These are phyloP conservation scores for Phoma herbarum DNA, from an alignment of 2,329 filamentous ascomycete genomes.

Conservation along the genomic window DNA sequence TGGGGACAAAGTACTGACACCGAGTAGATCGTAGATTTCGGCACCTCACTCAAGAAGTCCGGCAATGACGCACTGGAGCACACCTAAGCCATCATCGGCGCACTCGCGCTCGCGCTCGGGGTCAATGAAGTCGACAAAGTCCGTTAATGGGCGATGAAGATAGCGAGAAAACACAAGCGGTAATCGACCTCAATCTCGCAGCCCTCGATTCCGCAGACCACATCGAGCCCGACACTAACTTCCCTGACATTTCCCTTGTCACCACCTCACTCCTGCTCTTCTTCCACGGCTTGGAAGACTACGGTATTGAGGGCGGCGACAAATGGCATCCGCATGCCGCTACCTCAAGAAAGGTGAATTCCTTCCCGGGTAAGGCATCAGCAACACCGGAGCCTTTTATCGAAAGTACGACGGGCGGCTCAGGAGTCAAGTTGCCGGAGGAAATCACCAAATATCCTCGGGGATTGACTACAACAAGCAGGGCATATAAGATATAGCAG, in stretches of 20 bases:
- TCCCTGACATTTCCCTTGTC: constrained; percentile 9
- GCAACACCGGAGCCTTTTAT: neutral
- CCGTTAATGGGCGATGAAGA: constrained; percentile 24
- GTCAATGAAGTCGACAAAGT: constrained; percentile 22
- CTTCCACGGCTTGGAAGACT: neutral
- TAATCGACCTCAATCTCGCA: constrained; percentile 22
- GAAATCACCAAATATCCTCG: neutral
- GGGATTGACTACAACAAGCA: neutral
- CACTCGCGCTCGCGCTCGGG: constrained; percentile 23
- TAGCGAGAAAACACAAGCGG: constrained; percentile 14
- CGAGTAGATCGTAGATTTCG: constrained; percentile 23
- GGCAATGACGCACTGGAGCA: constrained; percentile 11
- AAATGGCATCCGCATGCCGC: constrained; percentile 1
- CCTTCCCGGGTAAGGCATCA: neutral
- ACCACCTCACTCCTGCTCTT: neutral
- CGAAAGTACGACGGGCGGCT: neutral
- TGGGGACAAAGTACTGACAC: neutral
- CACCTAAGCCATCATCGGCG: constrained; percentile 24
- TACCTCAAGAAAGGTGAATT: constrained; percentile 5
- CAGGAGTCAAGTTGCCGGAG: neutral
- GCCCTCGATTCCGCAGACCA: constrained; percentile 23
- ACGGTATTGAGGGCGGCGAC: neutral
- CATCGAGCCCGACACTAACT: constrained; percentile 22
- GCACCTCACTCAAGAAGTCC: constrained; percentile 22
- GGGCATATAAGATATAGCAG: neutral